Conservation (phyloP, 345 rosid genomes). For the Populus ilicifolia region DNA sequence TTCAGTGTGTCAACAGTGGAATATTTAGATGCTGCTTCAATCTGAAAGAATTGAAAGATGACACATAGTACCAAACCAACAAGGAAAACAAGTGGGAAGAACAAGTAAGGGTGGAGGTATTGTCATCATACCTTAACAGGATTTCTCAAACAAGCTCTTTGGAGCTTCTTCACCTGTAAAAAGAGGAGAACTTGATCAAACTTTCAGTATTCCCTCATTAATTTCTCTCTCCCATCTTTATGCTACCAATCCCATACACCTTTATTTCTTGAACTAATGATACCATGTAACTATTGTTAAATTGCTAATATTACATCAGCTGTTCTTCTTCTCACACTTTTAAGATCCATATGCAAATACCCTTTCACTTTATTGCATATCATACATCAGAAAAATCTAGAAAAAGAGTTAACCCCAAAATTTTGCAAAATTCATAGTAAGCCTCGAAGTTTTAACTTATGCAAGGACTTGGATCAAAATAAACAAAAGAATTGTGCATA, state of each 20-base stretch:
- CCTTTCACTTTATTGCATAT: not conserved
- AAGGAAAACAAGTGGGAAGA: constrained; percentile 4
- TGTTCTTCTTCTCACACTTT: not conserved
- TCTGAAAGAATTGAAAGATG: constrained; percentile 40
- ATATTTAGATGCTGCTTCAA: constrained; percentile 89
- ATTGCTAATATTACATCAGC: not conserved
- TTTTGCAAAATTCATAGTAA: too few species aligned
- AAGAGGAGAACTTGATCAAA: constrained; percentile 18
- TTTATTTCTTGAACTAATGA: not conserved
- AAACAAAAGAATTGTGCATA: too few species aligned
- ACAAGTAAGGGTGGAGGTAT: not conserved
- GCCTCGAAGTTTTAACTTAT: too few species aligned
- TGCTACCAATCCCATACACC: not conserved
- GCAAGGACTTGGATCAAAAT: too few species aligned
- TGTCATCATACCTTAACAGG: constrained; percentile 72
- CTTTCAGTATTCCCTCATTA: constrained; percentile 11
- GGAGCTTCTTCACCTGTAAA: constrained; percentile 77
- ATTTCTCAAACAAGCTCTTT: constrained; percentile 83
- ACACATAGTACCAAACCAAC: constrained; percentile 2
- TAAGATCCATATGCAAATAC: not conserved
- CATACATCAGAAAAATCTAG: too few species aligned
- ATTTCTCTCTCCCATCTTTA: not conserved
- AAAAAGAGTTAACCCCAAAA: too few species aligned
- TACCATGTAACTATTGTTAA: not conserved
- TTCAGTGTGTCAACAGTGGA: constrained; percentile 89